Evolutionary conservation across 1,284 basidiomycete species (phyloP), one percentile per base, ranked within the genome.

Genomic region (Lignosus rhinocerotis): DNA sequence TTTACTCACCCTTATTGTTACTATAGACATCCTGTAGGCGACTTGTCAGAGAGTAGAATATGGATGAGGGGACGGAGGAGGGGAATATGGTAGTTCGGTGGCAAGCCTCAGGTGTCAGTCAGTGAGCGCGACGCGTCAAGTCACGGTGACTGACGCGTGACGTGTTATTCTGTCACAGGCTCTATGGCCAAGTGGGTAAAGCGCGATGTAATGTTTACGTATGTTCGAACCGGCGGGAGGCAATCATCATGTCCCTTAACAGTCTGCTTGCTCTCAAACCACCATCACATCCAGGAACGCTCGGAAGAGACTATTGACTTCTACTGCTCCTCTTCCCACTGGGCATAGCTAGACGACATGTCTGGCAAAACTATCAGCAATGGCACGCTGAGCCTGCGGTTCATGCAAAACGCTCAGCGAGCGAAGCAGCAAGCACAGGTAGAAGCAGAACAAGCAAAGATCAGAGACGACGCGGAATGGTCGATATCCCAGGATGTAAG

Each of bases 381-480:
- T 43, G 81, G 85, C 25, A 90, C 88, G 0, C 77, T 91, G 14
- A 82, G 82, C 66, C 78, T 91, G 41, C 81, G 83, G 6, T 91
- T 91, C 69, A 91, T 91, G 89, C 87, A 89, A 72, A 89, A 88
- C 76, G 85, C 86, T 0, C 79, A 81, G 3, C 78, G 81, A 6
- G 76, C 80, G 14, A 82, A 87, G 60, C 76, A 84, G 34, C 69
- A 81, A 30, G 75, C 80, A 8, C 77, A 78, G 57, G 77, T 80
- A 6, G 77, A 83, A 60, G 71, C 79, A 1, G 80, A 84, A 47
- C 78, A 80, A 56, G 82, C 84, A 1, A 78, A 79, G 65, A 76
- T 86, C n/a, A 79, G 81, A 65, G 87, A 89, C 63, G 86, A 89
- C 48, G 84, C 81, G 0, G 78, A 85, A 66, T 91, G 88, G 89